Evolutionary conservation across 768 basidiomycete species (phyloP).

Genomic region (Sporobolomyces pararoseus): DNA sequence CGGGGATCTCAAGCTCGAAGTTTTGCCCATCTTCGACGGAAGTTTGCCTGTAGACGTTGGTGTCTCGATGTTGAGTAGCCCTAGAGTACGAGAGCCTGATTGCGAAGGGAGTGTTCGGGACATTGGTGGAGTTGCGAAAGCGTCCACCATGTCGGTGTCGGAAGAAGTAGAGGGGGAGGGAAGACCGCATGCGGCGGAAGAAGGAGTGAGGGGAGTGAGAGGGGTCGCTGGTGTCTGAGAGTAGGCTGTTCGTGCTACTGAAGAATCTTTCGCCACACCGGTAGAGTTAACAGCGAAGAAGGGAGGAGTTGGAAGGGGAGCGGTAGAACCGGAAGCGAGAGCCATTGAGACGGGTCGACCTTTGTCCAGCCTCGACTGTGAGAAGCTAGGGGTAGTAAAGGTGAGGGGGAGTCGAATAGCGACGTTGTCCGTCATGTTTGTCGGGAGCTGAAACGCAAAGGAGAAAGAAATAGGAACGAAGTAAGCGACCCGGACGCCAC

Average conservation of each 20-base stretch:
- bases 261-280: background rate
- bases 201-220: background rate
- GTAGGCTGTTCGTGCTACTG: background rate
- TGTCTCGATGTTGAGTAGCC: conserved; percentile 11
- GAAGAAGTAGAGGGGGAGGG: background rate
- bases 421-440: conserved; percentile 15
- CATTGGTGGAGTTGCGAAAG: conserved; percentile 38
- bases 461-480: background rate
- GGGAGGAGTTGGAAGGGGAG: conserved; percentile 3
- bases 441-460: background rate
- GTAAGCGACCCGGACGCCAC: background rate
- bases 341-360: conserved; percentile 8
- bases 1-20: conserved; percentile 9
- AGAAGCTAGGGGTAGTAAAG: conserved; percentile 28
- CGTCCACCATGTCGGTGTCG: conserved; percentile 24
- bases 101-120: background rate
- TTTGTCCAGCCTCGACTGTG: conserved; percentile 28
- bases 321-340: background rate
- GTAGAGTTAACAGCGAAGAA: conserved; percentile 8
- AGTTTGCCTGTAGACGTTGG: conserved; percentile 14
- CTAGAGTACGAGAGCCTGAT: background rate
- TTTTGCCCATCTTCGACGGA: conserved; percentile 20
- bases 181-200: background rate
- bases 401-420: conserved; percentile 20
- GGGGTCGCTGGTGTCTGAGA: background rate